Evolutionary conservation across 1,284 basidiomycete species (phyloP), one percentile per base, ranked within the genome.

Genomic region (Cryptococcus sp.): DNA sequence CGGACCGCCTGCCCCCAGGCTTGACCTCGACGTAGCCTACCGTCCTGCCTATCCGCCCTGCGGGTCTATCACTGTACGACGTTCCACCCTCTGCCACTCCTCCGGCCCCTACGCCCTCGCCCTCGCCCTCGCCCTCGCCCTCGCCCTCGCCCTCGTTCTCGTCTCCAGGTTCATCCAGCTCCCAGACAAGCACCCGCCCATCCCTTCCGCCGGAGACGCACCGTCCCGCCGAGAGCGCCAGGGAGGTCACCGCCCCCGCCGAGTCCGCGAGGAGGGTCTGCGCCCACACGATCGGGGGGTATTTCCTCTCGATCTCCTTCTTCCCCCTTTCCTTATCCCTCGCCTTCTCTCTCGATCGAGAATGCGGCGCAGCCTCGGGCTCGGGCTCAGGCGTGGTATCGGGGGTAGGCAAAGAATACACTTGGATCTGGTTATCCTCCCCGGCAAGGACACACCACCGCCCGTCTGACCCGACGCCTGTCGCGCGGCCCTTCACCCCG

Each of bases 361-460:
- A 21, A 20, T 49, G 36, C 15, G 46, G 43, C 24, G 37, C 42
- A 50, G 48, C 20, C 36, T 23, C n/a, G 36, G 33, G 12, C 8
- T 57, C 36, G 16, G 53, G 49, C 11, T 33, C 33, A 13, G 53
- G 45, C 12, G 28, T 36, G 7, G 47, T 28, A 15, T 20, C 36
- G 38, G 9, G 33, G 5, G 63, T 54, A 13, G 76, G 71, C 1
- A 77, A 55, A 1, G 73, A 66, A 50, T 71, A 78, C 1, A 78
- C 75, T 52, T 78, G 70, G 13, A 78, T 73, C 36, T 72, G 71
- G 49, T 71, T 71, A 45, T 73, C 75, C 15, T 64, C 66, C 21
- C 76, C 76, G 0, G 75, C 73, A 0, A 78, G 68, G 7, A 77
- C 73, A 50, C 69, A 70, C 72, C 75, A 78, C 18, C 71, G 59